These are phyloP conservation scores for Salvia miltiorrhiza DNA, from an alignment of 257 asterid species.

Conservation along the genomic window DNA sequence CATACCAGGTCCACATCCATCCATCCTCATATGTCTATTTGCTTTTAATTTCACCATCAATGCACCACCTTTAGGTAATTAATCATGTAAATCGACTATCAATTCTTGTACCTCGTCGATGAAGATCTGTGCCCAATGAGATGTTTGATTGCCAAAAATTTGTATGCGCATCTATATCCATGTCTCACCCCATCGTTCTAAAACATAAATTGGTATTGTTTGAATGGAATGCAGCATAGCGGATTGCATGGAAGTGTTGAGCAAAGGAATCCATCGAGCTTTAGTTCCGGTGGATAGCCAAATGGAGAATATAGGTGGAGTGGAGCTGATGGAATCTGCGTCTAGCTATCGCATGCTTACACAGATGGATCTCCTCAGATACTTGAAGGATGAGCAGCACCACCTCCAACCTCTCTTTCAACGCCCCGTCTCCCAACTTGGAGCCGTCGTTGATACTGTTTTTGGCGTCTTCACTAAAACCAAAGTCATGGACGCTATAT, in stretches of 20 bases:
- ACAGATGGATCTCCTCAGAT: constrained; percentile 71
- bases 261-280: constrained; percentile 93
- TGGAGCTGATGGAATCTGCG: constrained; percentile 75
- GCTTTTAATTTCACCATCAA: background rate
- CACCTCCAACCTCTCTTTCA: constrained; percentile 47
- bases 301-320: constrained; percentile 59
- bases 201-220: too few species aligned
- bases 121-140: too few species aligned
- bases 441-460: constrained; percentile 45
- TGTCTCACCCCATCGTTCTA: too few species aligned
- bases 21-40: background rate
- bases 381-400: constrained; percentile 42
- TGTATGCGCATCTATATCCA: too few species aligned
- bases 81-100: too few species aligned
- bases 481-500: constrained; percentile 63
- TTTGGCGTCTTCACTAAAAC: constrained; percentile 55
- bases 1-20: constrained; percentile 46
- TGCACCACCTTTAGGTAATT: too few species aligned
- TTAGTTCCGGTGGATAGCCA: constrained; percentile 74
- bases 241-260: constrained; percentile 90
- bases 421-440: constrained; percentile 36
- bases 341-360: constrained; percentile 80
- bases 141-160: too few species aligned
- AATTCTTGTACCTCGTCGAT: too few species aligned
- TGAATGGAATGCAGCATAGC: constrained; percentile 37